A percentile compares a stretch with the other conserved stretches of the same genome.
Evolutionary conservation across 345 rosid genomes (phyloP).

Genomic region (Boechera divaricarpa): DNA sequence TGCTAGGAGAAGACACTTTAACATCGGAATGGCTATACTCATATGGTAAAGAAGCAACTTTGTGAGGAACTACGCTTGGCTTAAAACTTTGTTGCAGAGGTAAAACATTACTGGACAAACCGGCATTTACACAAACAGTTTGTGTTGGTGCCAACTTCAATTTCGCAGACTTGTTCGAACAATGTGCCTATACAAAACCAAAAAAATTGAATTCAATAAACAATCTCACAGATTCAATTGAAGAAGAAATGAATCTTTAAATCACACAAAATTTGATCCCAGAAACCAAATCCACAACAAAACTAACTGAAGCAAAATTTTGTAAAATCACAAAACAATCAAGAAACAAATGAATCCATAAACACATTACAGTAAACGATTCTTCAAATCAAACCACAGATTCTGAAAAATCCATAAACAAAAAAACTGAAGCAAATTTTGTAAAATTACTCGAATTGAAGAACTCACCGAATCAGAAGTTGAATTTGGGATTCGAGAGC

Average conservation of each 20-base stretch:
- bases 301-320: neutral
- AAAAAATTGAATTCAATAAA: neutral
- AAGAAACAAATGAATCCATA: too few relatives aligned
- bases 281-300: neutral
- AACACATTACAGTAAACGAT: neutral
- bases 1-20: slow-evolving; percentile 59
- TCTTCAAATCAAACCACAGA: neutral
- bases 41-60: slow-evolving; percentile 46
- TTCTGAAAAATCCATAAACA: too few relatives aligned
- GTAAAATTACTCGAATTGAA: neutral
- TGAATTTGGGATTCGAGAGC: slow-evolving; percentile 49
- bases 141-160: slow-evolving; percentile 51
- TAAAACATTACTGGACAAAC: slow-evolving; percentile 40
- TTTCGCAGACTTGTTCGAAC: slow-evolving; percentile 61
- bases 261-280: neutral
- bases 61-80: slow-evolving; percentile 20
- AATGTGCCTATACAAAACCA: slow-evolving; percentile 50
- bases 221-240: neutral
- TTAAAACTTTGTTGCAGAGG: slow-evolving; percentile 36
- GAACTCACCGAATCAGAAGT: slow-evolving; percentile 64
- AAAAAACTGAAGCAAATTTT: neutral
- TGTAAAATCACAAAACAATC: too few relatives aligned
- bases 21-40: slow-evolving; percentile 23
- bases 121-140: slow-evolving; percentile 37
- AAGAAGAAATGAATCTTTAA: neutral